Conservation (phyloP, 1,284 basidiomycete genomes). For the Hemileia vastatrix region DNA sequence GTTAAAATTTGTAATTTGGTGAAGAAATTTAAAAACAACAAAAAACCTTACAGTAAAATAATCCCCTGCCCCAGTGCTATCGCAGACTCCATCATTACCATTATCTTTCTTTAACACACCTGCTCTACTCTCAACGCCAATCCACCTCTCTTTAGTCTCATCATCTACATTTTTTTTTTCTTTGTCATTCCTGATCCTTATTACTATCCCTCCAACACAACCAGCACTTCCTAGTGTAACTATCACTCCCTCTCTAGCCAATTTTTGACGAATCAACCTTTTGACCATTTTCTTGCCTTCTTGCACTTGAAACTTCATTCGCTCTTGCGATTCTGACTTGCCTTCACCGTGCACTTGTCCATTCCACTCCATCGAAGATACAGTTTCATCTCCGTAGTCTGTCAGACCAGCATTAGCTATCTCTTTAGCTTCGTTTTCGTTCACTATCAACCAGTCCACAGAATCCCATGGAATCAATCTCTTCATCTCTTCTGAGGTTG, state of each 20-base stretch:
- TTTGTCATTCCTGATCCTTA: no score
- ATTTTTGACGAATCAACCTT: not conserved
- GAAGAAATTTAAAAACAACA: not conserved
- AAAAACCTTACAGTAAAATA: slow-evolving; percentile 11
- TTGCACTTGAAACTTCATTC: not conserved
- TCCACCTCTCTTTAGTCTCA: not conserved
- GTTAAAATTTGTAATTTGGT: not conserved
- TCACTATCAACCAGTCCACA: slow-evolving; percentile 19
- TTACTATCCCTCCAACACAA: slow-evolving; percentile 3
- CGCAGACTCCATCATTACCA: slow-evolving; percentile 5
- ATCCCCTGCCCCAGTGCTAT: slow-evolving; percentile 20
- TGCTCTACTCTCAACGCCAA: not conserved
- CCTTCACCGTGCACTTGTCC: not conserved
- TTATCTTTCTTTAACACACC: no score
- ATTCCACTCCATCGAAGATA: no score
- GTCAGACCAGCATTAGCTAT: not conserved
- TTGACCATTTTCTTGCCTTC: not conserved
- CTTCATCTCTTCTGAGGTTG: not conserved
- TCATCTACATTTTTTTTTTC: no score
- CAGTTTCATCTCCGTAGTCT: no score
- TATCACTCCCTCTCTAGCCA: slow-evolving; percentile 1
- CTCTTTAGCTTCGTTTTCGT: slow-evolving; percentile 8
- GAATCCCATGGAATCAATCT: not conserved
- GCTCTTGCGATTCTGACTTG: not conserved
- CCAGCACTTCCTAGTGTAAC: slow-evolving; percentile 9